Percentiles rank a stretch among this genome's conserved stretches.
Conservation (phyloP, 2,329 filamentous ascomycete genomes). For the Fusarium cicatricum region DNA sequence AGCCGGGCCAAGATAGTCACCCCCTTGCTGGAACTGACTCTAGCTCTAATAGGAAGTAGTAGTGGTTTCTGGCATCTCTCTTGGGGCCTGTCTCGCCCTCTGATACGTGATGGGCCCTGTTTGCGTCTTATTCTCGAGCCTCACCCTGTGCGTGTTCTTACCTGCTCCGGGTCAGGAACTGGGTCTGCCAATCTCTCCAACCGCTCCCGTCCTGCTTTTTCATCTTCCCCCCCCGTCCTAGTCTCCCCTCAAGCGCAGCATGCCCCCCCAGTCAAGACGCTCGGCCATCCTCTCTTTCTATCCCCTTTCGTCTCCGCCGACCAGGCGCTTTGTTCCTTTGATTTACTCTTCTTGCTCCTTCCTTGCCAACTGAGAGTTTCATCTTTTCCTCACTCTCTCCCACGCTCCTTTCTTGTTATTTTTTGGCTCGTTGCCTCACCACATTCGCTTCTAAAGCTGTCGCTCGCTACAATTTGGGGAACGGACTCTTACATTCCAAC, state of each 20-base stretch:
- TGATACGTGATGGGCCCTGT: no score
- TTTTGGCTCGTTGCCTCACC: slow-evolving; percentile 34
- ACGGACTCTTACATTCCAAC: slow-evolving; percentile 32
- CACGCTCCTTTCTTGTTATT: slow-evolving; percentile 60
- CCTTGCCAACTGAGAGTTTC: slow-evolving; percentile 62
- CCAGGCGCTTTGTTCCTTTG: slow-evolving; percentile 39
- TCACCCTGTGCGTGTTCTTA: slow-evolving; percentile 24
- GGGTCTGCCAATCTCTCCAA: slow-evolving; percentile 27
- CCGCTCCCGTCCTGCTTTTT: slow-evolving; percentile 10
- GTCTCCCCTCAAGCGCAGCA: slow-evolving; percentile 18
- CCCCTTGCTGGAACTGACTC: slow-evolving; percentile 19
- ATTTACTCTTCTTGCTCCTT: slow-evolving; percentile 45
- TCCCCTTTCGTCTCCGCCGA: slow-evolving; percentile 40
- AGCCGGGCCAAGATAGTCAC: background rate
- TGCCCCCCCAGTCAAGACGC: slow-evolving; percentile 37
- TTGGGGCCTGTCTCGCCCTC: slow-evolving; percentile 21
- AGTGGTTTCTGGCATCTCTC: slow-evolving; percentile 20
- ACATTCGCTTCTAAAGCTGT: slow-evolving; percentile 45
- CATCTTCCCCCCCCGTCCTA: slow-evolving; percentile 7
- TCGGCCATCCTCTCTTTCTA: slow-evolving; percentile 35
- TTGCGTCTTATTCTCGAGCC: slow-evolving; percentile 24
- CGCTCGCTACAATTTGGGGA: slow-evolving; percentile 37
- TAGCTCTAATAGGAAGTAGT: slow-evolving; percentile 16
- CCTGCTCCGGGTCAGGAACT: no score
- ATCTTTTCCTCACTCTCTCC: slow-evolving; percentile 56